A percentile compares a stretch with the other conserved stretches of the same genome.
Conservation (phyloP, 2,329 filamentous ascomycete species). For the Acarospora socialis region DNA sequence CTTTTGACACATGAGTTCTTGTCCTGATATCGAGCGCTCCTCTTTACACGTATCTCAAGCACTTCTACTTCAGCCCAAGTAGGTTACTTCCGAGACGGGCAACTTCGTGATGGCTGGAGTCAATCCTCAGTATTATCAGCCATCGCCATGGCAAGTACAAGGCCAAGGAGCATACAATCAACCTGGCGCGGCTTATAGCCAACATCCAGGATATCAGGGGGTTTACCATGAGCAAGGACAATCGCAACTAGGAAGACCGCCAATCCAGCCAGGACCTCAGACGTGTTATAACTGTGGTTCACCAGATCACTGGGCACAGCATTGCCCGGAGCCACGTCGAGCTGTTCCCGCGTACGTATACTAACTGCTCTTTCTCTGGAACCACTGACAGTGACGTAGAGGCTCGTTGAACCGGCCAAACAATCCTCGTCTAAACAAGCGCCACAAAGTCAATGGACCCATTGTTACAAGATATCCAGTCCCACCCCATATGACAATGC, state of each 20-base stretch:
- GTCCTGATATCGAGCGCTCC: too few species aligned
- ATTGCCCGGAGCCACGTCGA: slow-evolving; percentile 22
- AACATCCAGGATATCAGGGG: too few species aligned
- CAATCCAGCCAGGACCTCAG: slow-evolving; percentile 11
- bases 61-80: too few species aligned
- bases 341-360: slow-evolving; percentile 20
- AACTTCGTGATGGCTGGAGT: too few species aligned
- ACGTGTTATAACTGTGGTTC: slow-evolving; percentile 24
- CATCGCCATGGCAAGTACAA: too few species aligned
- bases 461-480: slow-evolving; percentile 13
- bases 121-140: too few species aligned
- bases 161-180: too few species aligned
- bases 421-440: slow-evolving; percentile 16
- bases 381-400: background rate
- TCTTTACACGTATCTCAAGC: too few species aligned
- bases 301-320: slow-evolving; percentile 21
- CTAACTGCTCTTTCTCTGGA: background rate
- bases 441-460: slow-evolving; percentile 18
- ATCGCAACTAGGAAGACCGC: slow-evolving; percentile 4
- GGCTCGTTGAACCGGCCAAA: slow-evolving; percentile 4
- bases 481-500: slow-evolving; percentile 14
- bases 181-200: too few species aligned
- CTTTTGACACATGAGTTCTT: too few species aligned
- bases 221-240: too few species aligned
- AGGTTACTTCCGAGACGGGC: too few species aligned